Evolutionary conservation across 352 stramenopile genomes (phyloP), one percentile per base, ranked within the genome.

Genomic region (Ochromonadaceae sp.): DNA sequence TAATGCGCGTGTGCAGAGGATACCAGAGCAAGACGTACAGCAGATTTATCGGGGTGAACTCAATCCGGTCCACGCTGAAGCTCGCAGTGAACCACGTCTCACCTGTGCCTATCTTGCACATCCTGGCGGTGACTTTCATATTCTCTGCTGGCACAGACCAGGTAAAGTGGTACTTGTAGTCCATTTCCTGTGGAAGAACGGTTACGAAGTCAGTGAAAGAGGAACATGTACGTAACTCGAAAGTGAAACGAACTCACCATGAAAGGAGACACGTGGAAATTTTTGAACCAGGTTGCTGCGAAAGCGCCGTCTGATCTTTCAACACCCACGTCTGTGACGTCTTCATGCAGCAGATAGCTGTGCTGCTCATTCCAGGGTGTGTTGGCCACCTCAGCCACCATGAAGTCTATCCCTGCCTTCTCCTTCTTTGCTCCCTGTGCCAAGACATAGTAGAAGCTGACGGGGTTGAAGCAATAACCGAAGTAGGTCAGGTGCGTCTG

Each of bases 61-160:
- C 22, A 12, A 50, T 35, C 42, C 36, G 48, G 17, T 68, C 10
- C 17, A 57, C 10, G 26, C 25, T 12, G 9, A 68, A 59, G 41
- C 30, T 57, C 20, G 62, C 67, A 1, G 62, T 69, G 20, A 68
- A 66, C 62, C 43, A 66, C 28, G 69, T n/a, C 0, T 56, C 62
- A 25, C n/a, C 4, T 76, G 73, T 15, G 74, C 76, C 67, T 87
- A 79, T 40, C 85, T 75, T 47, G 84, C 82, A 22, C 77, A 65
- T 25, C 78, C 79, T 48, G 12, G 49, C 42, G 84, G 75, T 41
- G 76, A 78, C 3, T 77, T 79, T 9, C 78, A 73, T 59, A 85
- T 79, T 0, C 73, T 75, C 63, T 83, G 80, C 53, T 81, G 81
- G 9, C 77, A 76, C 1, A 76, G 62, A 53, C 80, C 83, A 43